phyloP scores from a whole-genome alignment of 257 asterid species.

The Cruciata laevipes region DNA sequence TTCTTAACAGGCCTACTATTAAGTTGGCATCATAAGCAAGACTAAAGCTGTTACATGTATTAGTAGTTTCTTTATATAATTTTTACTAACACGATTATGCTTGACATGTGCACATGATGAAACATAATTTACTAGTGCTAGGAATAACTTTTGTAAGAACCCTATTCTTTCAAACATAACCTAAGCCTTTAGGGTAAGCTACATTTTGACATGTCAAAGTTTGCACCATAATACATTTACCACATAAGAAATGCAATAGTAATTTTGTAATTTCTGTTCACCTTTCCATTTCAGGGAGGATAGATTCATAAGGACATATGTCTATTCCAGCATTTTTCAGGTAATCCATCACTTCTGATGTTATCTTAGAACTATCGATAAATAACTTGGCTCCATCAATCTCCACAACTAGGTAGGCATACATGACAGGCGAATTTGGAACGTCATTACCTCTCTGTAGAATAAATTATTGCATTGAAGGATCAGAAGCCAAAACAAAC shows the following conservation, averaged over 20 bases:
- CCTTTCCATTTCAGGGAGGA: conserved; percentile 87
- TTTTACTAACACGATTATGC: neutral
- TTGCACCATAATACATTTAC: neutral
- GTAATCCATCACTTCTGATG: conserved; percentile 64
- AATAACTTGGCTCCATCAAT: conserved; percentile 72
- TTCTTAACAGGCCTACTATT: neutral
- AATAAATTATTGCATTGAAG: conserved; percentile 6
- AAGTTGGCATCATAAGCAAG: neutral
- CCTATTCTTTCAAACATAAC: neutral
- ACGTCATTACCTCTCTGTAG: conserved; percentile 84
- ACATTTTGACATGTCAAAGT: neutral
- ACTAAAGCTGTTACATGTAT: neutral
- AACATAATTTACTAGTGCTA: neutral
- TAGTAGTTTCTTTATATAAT: conserved; percentile 2
- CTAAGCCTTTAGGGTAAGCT: neutral
- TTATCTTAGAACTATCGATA: conserved; percentile 62
- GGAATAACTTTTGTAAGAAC: neutral
- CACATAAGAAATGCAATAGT: conserved; percentile 2
- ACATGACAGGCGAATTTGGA: conserved; percentile 91
- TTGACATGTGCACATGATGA: neutral
- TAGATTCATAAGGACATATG: conserved; percentile 70
- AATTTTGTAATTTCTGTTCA: conserved; percentile 17
- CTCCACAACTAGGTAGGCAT: conserved; percentile 86
- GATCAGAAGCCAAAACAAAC: conserved; percentile 2
- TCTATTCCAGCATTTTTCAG: conserved; percentile 74